These are phyloP conservation scores for Pythium periplocum DNA, from an alignment of 352 stramenopile species.

Conservation along the genomic window DNA sequence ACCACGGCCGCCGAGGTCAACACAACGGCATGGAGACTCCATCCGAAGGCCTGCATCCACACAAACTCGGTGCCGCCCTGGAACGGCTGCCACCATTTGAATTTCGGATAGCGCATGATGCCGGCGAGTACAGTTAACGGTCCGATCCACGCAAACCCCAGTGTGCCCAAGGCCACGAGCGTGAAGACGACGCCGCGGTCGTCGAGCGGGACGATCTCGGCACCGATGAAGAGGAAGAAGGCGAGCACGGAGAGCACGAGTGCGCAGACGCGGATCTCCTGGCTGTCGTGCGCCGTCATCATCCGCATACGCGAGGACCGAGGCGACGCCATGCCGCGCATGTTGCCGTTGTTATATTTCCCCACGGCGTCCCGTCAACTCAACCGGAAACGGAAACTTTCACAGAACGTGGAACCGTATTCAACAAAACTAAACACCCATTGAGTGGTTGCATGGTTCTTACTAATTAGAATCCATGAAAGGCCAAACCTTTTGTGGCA, in stretches of 20 bases:
- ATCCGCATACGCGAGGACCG: not conserved
- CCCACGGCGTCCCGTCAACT: too few relatives aligned
- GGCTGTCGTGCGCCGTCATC: conserved; percentile 36
- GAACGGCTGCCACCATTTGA: conserved; percentile 62
- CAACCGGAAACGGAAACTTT: too few relatives aligned
- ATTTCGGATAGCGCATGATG: conserved; percentile 29
- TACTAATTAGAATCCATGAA: too few relatives aligned
- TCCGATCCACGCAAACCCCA: conserved; percentile 52
- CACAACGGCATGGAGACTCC: conserved; percentile 44
- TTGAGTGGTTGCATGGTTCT: too few relatives aligned
- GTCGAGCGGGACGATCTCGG: conserved; percentile 33
- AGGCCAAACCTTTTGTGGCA: too few relatives aligned
- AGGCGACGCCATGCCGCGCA: too few relatives aligned
- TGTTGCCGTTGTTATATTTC: too few relatives aligned
- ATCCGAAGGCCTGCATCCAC: conserved; percentile 60
- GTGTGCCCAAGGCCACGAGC: conserved; percentile 39
- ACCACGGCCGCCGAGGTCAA: conserved; percentile 35
- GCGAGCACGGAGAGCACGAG: conserved; percentile 46
- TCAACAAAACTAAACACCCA: too few relatives aligned
- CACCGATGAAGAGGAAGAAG: conserved; percentile 59
- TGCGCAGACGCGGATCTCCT: conserved; percentile 45
- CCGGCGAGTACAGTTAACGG: conserved; percentile 49
- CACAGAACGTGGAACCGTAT: too few relatives aligned
- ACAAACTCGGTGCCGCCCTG: conserved; percentile 50
- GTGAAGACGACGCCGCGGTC: conserved; percentile 28